These are phyloP conservation scores for Sporothrix sp. DNA, from an alignment of 2,329 filamentous ascomycete species.

Conservation along the genomic window DNA sequence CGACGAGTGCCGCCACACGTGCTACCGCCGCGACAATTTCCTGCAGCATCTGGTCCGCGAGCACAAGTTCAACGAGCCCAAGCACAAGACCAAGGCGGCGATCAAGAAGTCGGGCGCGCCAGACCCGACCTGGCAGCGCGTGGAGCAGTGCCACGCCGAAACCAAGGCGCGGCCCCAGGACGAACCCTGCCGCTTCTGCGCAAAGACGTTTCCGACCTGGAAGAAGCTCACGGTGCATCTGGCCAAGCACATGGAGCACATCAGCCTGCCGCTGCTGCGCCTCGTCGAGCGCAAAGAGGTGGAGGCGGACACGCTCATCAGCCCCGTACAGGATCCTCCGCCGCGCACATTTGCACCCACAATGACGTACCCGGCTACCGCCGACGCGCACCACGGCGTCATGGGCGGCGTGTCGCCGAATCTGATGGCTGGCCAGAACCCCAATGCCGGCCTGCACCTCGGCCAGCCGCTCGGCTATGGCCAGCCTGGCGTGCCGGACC, in stretches of 20 bases:
- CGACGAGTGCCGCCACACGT: slow-evolving; percentile 69
- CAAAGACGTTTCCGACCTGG: slow-evolving; percentile 70
- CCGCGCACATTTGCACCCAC: slow-evolving; percentile 28
- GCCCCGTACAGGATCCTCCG: slow-evolving; percentile 51
- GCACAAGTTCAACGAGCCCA: slow-evolving; percentile 78
- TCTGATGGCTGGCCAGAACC: slow-evolving; percentile 3
- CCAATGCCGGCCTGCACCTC: slow-evolving; percentile 3
- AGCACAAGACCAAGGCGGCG: slow-evolving; percentile 65
- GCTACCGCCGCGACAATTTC: slow-evolving; percentile 86
- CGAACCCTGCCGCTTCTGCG: slow-evolving; percentile 82
- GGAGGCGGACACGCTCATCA: slow-evolving; percentile 55
- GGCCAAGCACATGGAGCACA: slow-evolving; percentile 88
- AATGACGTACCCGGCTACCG: slow-evolving; percentile 20
- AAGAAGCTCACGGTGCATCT: slow-evolving; percentile 92
- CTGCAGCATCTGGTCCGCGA: slow-evolving; percentile 85
- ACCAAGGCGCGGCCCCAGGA: slow-evolving; percentile 56
- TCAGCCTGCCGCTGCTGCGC: slow-evolving; percentile 69
- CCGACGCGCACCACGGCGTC: slow-evolving; percentile 8
- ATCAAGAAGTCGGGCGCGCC: slow-evolving; percentile 47
- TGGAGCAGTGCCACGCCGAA: slow-evolving; percentile 67
- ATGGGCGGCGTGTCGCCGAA: slow-evolving; percentile 8
- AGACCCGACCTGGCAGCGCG: slow-evolving; percentile 64
- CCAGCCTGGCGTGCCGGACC: slow-evolving; percentile 13
- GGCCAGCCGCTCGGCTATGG: slow-evolving; percentile 16
- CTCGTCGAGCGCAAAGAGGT: slow-evolving; percentile 41